These are phyloP conservation scores for Talaromyces adpressus DNA, from an alignment of 495 filamentous ascomycete genomes.

Conservation along the genomic window DNA sequence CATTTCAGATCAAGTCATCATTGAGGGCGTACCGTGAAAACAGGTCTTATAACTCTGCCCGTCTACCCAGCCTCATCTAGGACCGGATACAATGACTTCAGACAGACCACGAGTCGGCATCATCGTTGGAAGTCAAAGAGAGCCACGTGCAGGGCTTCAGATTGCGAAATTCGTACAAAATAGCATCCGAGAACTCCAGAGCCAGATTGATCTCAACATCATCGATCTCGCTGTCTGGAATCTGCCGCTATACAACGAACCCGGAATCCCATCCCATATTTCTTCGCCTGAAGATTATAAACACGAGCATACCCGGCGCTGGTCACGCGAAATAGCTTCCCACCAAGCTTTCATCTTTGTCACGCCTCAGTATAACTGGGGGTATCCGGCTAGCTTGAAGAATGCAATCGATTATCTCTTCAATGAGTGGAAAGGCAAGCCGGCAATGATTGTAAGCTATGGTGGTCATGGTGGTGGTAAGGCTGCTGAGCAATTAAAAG, in stretches of 20 bases:
- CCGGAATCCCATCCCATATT: slow-evolving; percentile 41
- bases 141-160: neutral
- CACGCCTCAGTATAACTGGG: slow-evolving; percentile 49
- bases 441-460: slow-evolving; percentile 48
- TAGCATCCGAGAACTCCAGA: neutral
- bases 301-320: slow-evolving; percentile 39
- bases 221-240: slow-evolving; percentile 46
- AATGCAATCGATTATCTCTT: slow-evolving; percentile 58
- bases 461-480: slow-evolving; percentile 43
- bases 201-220: slow-evolving; percentile 10
- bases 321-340: slow-evolving; percentile 39
- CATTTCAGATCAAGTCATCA: neutral
- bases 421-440: slow-evolving; percentile 55
- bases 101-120: neutral
- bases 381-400: slow-evolving; percentile 47
- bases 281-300: slow-evolving; percentile 33
- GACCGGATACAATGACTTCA: neutral
- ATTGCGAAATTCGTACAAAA: neutral
- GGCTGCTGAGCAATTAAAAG: slow-evolving; percentile 28
- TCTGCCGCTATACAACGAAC: slow-evolving; percentile 51
- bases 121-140: neutral
- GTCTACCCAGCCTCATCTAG: neutral
- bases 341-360: slow-evolving; percentile 53
- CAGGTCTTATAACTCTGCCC: neutral
- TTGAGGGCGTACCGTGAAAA: neutral